Evolutionary conservation across 176 grass and related monocot genomes (phyloP), one percentile per base, ranked within the genome.

Genomic region (Paspalum notatum): DNA sequence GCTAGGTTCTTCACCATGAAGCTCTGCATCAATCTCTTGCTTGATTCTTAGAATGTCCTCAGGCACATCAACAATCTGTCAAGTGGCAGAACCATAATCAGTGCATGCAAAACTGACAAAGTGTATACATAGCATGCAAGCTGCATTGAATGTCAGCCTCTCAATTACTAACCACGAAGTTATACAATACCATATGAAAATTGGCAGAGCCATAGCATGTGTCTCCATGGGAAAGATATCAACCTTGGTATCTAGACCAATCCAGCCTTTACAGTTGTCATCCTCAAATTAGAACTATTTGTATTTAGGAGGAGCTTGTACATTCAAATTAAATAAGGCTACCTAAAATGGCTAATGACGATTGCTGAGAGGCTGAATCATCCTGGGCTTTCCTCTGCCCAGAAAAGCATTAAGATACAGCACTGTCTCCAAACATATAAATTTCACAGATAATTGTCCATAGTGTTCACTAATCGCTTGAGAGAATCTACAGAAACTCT

Each of bases 21-120:
- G 73, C 81, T 99, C 96, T 62, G n/a, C 55, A 51, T 93, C 96
- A 87, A 99, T 90, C 74, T 95, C 93, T 79, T 91, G 87, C 79
- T 95, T 93, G 48, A 99, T 73, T 82, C 90, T 99, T 80, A 99
- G 79, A 54, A 99, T 99, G 63, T 86, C 82, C 68, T 99, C 96
- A 9, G 89, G n/a, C 68, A 91, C 63, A 26, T 93, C 75, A 79
- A 82, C 77, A 66, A 79, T 86, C 96, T 99, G 87, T 51, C 10
- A 88, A 68, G 56, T 44, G n/a, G n/a, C 59, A 84, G 12, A 57
- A 81, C 44, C 7, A 81, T 38, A 50, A 84, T 85, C 17, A 83
- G 21, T 62, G 12, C 46, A 68, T 48, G 20, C 0, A 80, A 72
- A 63, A 9, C 37, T 65, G 58, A 81, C 9, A 37, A 75, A 16